Evolutionary conservation across 768 basidiomycete species (phyloP).

Genomic region (Leucosporidium creatinivorum): DNA sequence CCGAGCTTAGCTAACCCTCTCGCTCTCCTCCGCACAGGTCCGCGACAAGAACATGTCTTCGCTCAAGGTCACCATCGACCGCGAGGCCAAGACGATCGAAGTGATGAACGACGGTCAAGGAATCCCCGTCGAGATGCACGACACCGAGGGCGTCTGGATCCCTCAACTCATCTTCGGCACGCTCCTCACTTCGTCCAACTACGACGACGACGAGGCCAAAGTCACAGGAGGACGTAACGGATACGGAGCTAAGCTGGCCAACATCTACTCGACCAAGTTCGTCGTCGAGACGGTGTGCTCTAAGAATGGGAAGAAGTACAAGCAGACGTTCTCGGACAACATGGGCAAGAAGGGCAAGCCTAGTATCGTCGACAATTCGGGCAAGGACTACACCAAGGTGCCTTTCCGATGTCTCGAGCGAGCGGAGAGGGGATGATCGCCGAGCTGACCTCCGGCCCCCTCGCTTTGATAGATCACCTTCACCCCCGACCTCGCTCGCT

Average conservation of each 20-base stretch:
- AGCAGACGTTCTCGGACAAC: slow-evolving; percentile 88
- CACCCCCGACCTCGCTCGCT: slow-evolving; percentile 81
- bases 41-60: slow-evolving; percentile 85
- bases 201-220: slow-evolving; percentile 98
- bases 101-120: slow-evolving; percentile 93
- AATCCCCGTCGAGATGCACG: slow-evolving; percentile 94
- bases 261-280: slow-evolving; percentile 96
- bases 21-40: slow-evolving; percentile 52
- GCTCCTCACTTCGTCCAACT: slow-evolving; percentile 88
- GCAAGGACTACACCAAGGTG: slow-evolving; percentile 55
- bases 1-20: background rate
- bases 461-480: slow-evolving; percentile 69
- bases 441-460: too few species aligned
- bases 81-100: slow-evolving; percentile 75
- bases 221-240: slow-evolving; percentile 97
- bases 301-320: slow-evolving; percentile 77
- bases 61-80: slow-evolving; percentile 77
- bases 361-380: slow-evolving; percentile 82
- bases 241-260: slow-evolving; percentile 94
- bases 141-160: slow-evolving; percentile 85
- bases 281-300: slow-evolving; percentile 84
- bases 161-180: slow-evolving; percentile 97
- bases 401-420: background rate
- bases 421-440: slow-evolving; percentile 1
- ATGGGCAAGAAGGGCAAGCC: slow-evolving; percentile 81